These are phyloP conservation scores for Epichloe typhina DNA, from an alignment of 2,329 filamentous ascomycete genomes.

Conservation along the genomic window DNA sequence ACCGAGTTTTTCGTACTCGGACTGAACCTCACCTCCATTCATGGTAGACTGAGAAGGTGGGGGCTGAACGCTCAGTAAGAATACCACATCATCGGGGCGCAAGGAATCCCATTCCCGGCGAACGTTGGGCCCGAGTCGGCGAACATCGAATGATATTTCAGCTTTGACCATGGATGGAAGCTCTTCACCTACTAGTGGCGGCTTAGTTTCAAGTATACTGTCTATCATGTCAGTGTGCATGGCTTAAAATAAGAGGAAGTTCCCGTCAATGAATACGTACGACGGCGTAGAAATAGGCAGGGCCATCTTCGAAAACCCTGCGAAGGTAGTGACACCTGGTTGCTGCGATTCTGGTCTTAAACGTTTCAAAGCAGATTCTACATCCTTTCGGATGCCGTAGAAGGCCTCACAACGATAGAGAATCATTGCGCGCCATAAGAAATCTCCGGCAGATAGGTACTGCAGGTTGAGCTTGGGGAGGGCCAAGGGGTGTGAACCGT, in stretches of 20 bases:
- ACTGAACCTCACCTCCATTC: constrained; percentile 35
- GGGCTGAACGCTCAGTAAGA: constrained; percentile 65
- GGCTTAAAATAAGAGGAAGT: neutral
- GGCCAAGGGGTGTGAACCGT: constrained; percentile 75
- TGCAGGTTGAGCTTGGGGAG: constrained; percentile 92
- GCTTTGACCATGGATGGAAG: constrained; percentile 75
- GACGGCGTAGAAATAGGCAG: constrained; percentile 74
- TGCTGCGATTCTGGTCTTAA: constrained; percentile 56
- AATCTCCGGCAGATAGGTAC: constrained; percentile 89
- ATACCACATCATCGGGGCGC: constrained; percentile 77
- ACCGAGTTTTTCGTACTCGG: constrained; percentile 47
- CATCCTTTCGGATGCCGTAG: constrained; percentile 83
- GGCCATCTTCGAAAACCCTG: constrained; percentile 85
- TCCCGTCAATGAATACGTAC: constrained; percentile 15
- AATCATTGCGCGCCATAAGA: constrained; percentile 87
- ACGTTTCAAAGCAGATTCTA: constrained; percentile 69
- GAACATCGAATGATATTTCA: constrained; percentile 75
- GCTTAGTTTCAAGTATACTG: constrained; percentile 69
- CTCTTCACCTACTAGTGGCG: constrained; percentile 68
- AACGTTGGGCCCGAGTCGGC: constrained; percentile 60
- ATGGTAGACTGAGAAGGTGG: constrained; percentile 34
- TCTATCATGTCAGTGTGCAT: neutral
- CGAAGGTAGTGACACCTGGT: constrained; percentile 57
- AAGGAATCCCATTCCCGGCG: constrained; percentile 84
- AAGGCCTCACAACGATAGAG: constrained; percentile 85